Percentiles rank a stretch among this genome's conserved stretches.
phyloP scores from a whole-genome alignment of 176 grass and related monocot species.

The Eleusine indica region DNA sequence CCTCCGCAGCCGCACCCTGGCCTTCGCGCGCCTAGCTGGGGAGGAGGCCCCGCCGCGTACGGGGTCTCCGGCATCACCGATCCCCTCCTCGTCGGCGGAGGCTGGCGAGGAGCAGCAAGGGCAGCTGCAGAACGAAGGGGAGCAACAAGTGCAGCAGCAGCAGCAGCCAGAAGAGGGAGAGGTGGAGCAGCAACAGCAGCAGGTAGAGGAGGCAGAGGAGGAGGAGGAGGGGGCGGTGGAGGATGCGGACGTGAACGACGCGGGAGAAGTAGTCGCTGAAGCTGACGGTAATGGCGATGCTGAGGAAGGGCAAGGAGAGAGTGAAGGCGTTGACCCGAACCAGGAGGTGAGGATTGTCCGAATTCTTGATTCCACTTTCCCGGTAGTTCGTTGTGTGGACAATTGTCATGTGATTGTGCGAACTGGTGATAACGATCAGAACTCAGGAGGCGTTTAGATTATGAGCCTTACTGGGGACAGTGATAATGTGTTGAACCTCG shows the following conservation, averaged over 20 bases:
- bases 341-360: constrained; percentile 34
- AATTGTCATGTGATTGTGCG: constrained; percentile 3
- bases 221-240: constrained; percentile 45
- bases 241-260: constrained; percentile 50
- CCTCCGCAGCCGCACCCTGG: constrained; percentile 50
- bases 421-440: not conserved
- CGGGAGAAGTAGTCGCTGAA: constrained; percentile 39
- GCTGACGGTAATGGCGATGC: constrained; percentile 33
- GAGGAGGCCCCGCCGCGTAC: not conserved
- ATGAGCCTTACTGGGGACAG: not conserved
- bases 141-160: not conserved
- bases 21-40: constrained; percentile 47
- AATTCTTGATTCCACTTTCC: not conserved
- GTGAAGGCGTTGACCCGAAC: constrained; percentile 50
- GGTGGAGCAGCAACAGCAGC: not conserved
- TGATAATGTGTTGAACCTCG: not conserved
- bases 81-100: not conserved
- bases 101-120: not conserved
- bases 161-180: not conserved
- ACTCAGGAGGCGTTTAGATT: not conserved
- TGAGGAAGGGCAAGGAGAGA: constrained; percentile 57
- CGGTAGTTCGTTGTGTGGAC: not conserved
- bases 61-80: not conserved
- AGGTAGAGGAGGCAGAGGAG: constrained; percentile 15
- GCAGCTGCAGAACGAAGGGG: not conserved